Evolutionary conservation across 768 basidiomycete genomes (phyloP).

Genomic region (Glaciozyma martinii): DNA sequence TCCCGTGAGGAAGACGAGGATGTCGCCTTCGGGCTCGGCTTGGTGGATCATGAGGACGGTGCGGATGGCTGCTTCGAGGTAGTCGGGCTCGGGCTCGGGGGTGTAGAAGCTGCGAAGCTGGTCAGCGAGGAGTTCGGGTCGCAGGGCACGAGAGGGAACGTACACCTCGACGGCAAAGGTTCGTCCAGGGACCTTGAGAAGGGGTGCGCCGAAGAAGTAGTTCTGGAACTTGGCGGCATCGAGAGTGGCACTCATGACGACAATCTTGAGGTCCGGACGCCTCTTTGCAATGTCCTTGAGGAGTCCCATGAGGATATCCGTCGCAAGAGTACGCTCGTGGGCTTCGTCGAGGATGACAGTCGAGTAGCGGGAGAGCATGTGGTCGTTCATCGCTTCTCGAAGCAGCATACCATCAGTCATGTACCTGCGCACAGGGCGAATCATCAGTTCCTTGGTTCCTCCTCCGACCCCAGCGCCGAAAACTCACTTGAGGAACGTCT

Average conservation of each 20-base stretch:
- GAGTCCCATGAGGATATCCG: slow-evolving; percentile 96
- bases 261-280: slow-evolving; percentile 84
- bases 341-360: slow-evolving; percentile 99
- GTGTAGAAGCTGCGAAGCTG: slow-evolving; percentile 57
- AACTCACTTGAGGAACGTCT: slow-evolving; percentile 71
- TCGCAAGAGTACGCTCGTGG: slow-evolving; percentile 94
- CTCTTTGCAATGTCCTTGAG: slow-evolving; percentile 72
- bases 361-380: slow-evolving; percentile 75
- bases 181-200: slow-evolving; percentile 55
- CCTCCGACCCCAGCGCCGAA: neutral
- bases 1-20: slow-evolving; percentile 90
- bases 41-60: slow-evolving; percentile 96
- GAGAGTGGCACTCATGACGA: slow-evolving; percentile 96
- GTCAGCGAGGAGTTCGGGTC: neutral
- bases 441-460: neutral
- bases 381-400: slow-evolving; percentile 80
- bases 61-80: slow-evolving; percentile 91
- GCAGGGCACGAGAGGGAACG: slow-evolving; percentile 31
- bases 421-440: slow-evolving; percentile 44
- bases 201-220: slow-evolving; percentile 60
- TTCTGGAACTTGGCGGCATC: slow-evolving; percentile 94
- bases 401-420: slow-evolving; percentile 97
- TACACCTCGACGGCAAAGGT: slow-evolving; percentile 88
- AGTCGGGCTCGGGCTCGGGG: slow-evolving; percentile 85
- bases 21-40: slow-evolving; percentile 84